These are phyloP conservation scores for Botrytis paeoniae DNA, from an alignment of 2,329 filamentous ascomycete genomes.

Conservation along the genomic window DNA sequence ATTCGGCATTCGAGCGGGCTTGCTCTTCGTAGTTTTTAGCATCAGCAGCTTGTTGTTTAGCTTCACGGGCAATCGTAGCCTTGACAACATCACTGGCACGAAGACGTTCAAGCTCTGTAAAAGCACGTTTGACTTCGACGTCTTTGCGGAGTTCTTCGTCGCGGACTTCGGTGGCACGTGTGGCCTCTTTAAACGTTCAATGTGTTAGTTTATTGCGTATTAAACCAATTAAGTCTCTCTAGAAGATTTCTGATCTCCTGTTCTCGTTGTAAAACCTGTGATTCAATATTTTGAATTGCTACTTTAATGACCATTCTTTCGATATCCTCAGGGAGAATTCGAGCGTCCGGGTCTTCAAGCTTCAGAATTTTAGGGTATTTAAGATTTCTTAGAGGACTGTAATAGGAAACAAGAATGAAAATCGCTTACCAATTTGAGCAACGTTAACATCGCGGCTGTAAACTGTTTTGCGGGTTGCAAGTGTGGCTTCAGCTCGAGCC, in stretches of 20 bases:
- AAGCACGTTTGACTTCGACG: constrained; percentile 73
- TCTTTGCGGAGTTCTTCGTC: constrained; percentile 78
- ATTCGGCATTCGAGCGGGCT: constrained; percentile 52
- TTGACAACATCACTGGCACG: constrained; percentile 76
- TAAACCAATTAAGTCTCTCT: neutral
- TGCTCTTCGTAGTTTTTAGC: constrained; percentile 61
- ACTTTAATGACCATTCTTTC: neutral
- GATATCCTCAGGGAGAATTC: neutral
- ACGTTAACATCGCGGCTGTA: constrained; percentile 74
- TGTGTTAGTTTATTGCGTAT: neutral
- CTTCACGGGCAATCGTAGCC: constrained; percentile 66
- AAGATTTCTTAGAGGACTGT: neutral
- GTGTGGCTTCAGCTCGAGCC: constrained; percentile 71
- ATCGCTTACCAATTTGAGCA: constrained; percentile 54
- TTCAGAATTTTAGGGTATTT: neutral
- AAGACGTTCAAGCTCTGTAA: constrained; percentile 76
- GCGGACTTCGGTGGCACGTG: constrained; percentile 67
- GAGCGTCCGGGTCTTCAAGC: neutral
- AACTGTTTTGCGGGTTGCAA: constrained; percentile 68
- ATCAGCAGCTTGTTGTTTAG: constrained; percentile 67
- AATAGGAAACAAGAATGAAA: neutral
- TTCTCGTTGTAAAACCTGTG: neutral
- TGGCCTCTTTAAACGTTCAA: constrained; percentile 47
- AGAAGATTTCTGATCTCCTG: neutral
- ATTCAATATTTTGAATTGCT: neutral